Evolutionary conservation across 2,329 filamentous ascomycete species (phyloP).

Genomic region (Juglanconis oblonga): DNA sequence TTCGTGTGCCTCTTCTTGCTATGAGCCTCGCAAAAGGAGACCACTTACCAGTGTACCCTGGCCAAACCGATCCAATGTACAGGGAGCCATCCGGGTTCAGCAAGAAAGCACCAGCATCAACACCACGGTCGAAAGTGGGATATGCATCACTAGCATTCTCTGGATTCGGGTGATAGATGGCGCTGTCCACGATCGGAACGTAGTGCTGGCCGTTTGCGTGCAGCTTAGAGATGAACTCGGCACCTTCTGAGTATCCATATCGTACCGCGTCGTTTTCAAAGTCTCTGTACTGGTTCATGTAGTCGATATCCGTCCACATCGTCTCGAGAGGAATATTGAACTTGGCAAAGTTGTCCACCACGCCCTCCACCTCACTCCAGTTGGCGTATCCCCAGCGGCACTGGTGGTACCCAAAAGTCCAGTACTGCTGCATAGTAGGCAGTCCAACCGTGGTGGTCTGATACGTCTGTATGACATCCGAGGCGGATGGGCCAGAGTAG

Average conservation of each 20-base stretch:
- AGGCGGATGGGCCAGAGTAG: slow-evolving; percentile 68
- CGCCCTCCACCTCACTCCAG: slow-evolving; percentile 64
- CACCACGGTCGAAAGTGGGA: slow-evolving; percentile 59
- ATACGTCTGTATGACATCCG: slow-evolving; percentile 69
- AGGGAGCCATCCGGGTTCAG: slow-evolving; percentile 56
- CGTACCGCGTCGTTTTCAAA: slow-evolving; percentile 59
- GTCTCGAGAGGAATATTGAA: slow-evolving; percentile 69
- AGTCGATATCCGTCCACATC: slow-evolving; percentile 73
- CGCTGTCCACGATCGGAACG: slow-evolving; percentile 71
- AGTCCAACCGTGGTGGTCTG: slow-evolving; percentile 64
- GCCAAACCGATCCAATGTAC: slow-evolving; percentile 68
- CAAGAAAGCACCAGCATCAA: slow-evolving; percentile 51
- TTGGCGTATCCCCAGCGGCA: slow-evolving; percentile 80
- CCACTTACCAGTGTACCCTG: slow-evolving; percentile 53
- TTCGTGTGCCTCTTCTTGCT: too few relatives aligned
- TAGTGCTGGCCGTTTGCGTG: slow-evolving; percentile 66
- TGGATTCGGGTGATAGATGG: slow-evolving; percentile 68
- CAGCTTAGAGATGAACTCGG: slow-evolving; percentile 57
- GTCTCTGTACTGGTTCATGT: slow-evolving; percentile 62
- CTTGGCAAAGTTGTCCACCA: slow-evolving; percentile 63
- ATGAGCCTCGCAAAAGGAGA: slow-evolving; percentile 9
- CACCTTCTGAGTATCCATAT: slow-evolving; percentile 57
- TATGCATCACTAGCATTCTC: slow-evolving; percentile 65
- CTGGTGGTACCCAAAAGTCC: slow-evolving; percentile 78
- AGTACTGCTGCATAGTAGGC: slow-evolving; percentile 79